A percentile compares a stretch with the other conserved stretches of the same genome.
These are phyloP conservation scores for Cercophora sp. DNA, from an alignment of 495 filamentous ascomycete species.

Conservation along the genomic window DNA sequence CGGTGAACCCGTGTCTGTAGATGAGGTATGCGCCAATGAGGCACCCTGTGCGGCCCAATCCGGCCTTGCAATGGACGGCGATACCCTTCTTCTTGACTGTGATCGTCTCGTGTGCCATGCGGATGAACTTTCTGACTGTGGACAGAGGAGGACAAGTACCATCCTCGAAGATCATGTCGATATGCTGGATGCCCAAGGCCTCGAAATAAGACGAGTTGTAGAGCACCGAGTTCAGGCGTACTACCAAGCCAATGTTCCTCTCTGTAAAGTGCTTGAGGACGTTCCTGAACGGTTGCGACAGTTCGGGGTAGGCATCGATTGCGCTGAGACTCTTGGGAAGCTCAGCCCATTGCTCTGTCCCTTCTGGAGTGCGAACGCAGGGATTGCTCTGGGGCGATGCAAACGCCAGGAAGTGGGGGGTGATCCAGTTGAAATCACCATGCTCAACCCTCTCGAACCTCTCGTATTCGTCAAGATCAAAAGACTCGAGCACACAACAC, in stretches of 20 bases:
- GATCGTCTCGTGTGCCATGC: constrained; percentile 90
- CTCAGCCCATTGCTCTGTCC: constrained; percentile 65
- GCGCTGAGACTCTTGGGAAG: constrained; percentile 66
- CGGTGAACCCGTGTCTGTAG: constrained; percentile 96
- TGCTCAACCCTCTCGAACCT: constrained; percentile 93
- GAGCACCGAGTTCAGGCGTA: constrained; percentile 90
- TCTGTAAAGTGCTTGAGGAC: constrained; percentile 83
- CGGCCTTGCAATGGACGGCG: constrained; percentile 97
- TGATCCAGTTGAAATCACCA: constrained; percentile 99
- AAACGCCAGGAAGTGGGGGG: constrained; percentile 90
- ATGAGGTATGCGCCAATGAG: constrained; percentile 97
- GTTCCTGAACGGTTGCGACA: constrained; percentile 89
- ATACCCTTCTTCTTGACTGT: constrained; percentile 80
- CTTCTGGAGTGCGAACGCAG: constrained; percentile 60
- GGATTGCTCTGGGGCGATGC: constrained; percentile 87
- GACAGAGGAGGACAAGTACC: constrained; percentile 88
- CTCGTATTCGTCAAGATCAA: constrained; percentile 96
- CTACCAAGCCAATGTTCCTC: constrained; percentile 85
- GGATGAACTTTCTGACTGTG: constrained; percentile 88
- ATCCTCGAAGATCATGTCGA: constrained; percentile 99
- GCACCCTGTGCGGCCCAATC: constrained; percentile 89
- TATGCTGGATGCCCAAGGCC: constrained; percentile 85
- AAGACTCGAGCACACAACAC: constrained; percentile 80
- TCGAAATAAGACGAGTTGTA: constrained; percentile 96
- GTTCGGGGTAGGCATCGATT: constrained; percentile 55